A percentile compares a stretch with the other conserved stretches of the same genome.
These are phyloP conservation scores for Dendrocalamus latiflorus DNA, from an alignment of 202 grass and related monocot species.

Conservation along the genomic window DNA sequence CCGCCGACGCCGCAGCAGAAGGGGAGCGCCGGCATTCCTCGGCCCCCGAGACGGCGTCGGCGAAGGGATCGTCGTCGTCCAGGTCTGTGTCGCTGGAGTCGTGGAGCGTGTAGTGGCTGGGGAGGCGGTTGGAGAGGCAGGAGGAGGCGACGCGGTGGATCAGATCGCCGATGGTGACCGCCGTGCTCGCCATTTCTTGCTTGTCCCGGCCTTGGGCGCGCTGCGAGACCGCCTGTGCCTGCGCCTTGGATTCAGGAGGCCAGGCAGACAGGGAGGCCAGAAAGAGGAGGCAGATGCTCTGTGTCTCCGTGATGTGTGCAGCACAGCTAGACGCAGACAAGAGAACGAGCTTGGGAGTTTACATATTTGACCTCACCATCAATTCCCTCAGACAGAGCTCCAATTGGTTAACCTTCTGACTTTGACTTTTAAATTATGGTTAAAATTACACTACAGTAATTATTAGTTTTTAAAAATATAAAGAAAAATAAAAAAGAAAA, in stretches of 20 bases:
- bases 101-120: slow-evolving; percentile 31
- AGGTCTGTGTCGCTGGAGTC: slow-evolving; percentile 45
- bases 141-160: slow-evolving; percentile 82
- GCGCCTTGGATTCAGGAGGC: not conserved
- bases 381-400: no score
- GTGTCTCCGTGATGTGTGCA: not conserved
- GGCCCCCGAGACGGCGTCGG: slow-evolving; percentile 33
- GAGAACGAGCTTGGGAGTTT: not conserved
- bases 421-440: no score
- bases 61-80: slow-evolving; percentile 44
- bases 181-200: slow-evolving; percentile 50
- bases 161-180: slow-evolving; percentile 70
- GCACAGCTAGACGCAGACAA: slow-evolving; percentile 22
- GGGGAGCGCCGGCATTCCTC: slow-evolving; percentile 20
- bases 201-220: not conserved
- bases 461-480: no score
- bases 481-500: no score
- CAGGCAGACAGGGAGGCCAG: not conserved
- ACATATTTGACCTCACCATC: not conserved
- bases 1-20: not conserved
- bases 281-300: slow-evolving; percentile 25
- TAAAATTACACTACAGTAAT: no score
- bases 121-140: slow-evolving; percentile 78
- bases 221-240: not conserved
- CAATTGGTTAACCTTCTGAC: no score